Percentiles rank a stretch among this genome's conserved stretches.
Evolutionary conservation across 2,329 filamentous ascomycete genomes (phyloP).

Genomic region (Verruconis gallopava): DNA sequence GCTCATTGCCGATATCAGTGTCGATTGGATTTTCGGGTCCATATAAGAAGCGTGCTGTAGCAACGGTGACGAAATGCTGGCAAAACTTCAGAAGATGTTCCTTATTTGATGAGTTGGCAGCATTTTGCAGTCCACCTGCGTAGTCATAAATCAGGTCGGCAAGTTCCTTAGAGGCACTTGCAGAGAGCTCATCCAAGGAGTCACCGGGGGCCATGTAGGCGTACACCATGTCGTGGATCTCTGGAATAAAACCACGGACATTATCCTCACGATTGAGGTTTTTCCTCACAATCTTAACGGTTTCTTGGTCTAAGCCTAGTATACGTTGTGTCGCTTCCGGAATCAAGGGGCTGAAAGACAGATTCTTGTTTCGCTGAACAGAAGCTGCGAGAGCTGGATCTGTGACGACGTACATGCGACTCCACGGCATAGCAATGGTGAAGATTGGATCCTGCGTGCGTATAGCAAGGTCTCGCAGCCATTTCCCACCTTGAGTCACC

Average conservation of each 20-base stretch:
- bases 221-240: constrained; percentile 26
- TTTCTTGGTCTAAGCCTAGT: constrained; percentile 23
- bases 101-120: background rate
- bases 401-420: constrained; percentile 34
- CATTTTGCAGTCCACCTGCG: constrained; percentile 18
- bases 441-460: constrained; percentile 22
- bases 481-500: background rate
- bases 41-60: constrained; percentile 29
- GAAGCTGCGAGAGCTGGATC: constrained; percentile 27
- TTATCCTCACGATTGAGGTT: constrained; percentile 18
- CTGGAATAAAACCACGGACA: constrained; percentile 22
- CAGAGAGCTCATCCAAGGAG: constrained; percentile 24
- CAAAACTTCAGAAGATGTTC: constrained; percentile 26
- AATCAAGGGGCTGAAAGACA: constrained; percentile 32
- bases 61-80: constrained; percentile 25
- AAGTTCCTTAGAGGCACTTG: constrained; percentile 24
- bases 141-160: constrained; percentile 16
- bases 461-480: background rate
- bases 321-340: constrained; percentile 26
- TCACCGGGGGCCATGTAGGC: constrained; percentile 20
- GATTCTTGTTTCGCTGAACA: constrained; percentile 26
- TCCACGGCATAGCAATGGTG: constrained; percentile 32
- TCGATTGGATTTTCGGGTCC: constrained; percentile 32
- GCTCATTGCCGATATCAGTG: constrained; percentile 21
- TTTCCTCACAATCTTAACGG: constrained; percentile 18